Conservation (phyloP, 2,329 filamentous ascomycete species). For the Hirsutella minnesotensis region DNA sequence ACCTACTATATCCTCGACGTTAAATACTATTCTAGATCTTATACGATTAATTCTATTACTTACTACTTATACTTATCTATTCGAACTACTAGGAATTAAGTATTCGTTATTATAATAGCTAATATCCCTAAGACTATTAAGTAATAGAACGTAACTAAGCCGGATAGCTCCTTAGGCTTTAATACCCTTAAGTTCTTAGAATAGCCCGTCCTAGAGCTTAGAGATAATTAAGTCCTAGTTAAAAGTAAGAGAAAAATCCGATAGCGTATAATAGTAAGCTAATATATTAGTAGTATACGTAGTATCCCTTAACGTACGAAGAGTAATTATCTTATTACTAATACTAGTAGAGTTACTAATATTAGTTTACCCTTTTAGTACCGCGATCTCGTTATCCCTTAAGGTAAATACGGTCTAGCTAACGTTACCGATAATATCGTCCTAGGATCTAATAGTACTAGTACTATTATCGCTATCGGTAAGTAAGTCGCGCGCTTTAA, state of each 20-base stretch:
- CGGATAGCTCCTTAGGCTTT: conserved; percentile 35
- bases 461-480: conserved; percentile 39
- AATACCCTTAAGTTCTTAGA: conserved; percentile 46
- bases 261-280: background rate
- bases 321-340: background rate
- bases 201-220: conserved; percentile 45
- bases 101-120: conserved; percentile 10
- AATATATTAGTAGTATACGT: conserved; percentile 26
- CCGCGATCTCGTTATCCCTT: conserved; percentile 39
- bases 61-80: too few relatives aligned
- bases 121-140: conserved; percentile 30
- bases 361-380: conserved; percentile 20
- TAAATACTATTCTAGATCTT: too few relatives aligned
- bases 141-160: conserved; percentile 40
- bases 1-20: too few relatives aligned
- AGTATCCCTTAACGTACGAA: conserved; percentile 35
- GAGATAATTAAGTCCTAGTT: conserved; percentile 62
- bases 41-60: too few relatives aligned
- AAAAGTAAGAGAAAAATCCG: conserved; percentile 26
- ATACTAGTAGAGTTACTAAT: background rate
- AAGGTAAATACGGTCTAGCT: conserved; percentile 22
- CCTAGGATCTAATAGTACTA: conserved; percentile 40
- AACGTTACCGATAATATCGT: conserved; percentile 28
- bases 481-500: conserved; percentile 34
- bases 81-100: too few relatives aligned